phyloP scores from a whole-genome alignment of 257 asterid species.

The Dorcoceras hygrometricum region DNA sequence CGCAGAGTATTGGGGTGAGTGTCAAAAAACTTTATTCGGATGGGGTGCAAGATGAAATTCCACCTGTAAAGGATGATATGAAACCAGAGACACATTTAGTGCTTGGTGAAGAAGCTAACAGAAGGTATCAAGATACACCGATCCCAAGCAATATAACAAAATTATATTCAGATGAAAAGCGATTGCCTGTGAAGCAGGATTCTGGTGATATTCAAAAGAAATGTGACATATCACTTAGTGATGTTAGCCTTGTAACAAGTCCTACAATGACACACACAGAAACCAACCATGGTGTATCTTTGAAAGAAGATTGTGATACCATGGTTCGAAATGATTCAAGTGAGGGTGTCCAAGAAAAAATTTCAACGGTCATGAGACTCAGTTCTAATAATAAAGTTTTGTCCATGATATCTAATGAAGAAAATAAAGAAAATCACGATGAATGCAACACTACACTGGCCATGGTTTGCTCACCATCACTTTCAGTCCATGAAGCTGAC shows the following conservation, averaged over 20 bases:
- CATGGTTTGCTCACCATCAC: constrained; percentile 22
- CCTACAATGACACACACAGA: constrained; percentile 17
- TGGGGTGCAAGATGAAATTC: constrained; percentile 49
- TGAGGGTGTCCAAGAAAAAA: constrained; percentile 21
- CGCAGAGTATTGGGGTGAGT: constrained; percentile 54
- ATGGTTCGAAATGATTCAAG: constrained; percentile 20
- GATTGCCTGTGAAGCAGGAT: constrained; percentile 26
- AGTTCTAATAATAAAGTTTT: constrained; percentile 18
- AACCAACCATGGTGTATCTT: constrained; percentile 23
- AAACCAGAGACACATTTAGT: constrained; percentile 20
- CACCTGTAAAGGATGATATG: constrained; percentile 27
- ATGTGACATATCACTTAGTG: constrained; percentile 6
- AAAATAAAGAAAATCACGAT: constrained; percentile 22
- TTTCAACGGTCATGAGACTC: constrained; percentile 16
- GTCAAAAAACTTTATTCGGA: constrained; percentile 51
- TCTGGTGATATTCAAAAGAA: constrained; percentile 13
- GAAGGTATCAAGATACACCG: constrained; percentile 13
- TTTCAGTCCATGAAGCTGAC: constrained; percentile 30
- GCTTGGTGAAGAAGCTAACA: constrained; percentile 23
- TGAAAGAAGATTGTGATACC: constrained; percentile 22
- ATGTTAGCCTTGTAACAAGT: constrained; percentile 15
- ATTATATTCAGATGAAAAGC: constrained; percentile 16
- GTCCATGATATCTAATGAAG: constrained; percentile 24
- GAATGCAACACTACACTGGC: constrained; percentile 6
- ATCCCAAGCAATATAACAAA: constrained; percentile 14